These are phyloP conservation scores for Novakomyces olei DNA, from an alignment of 805 yeast genomes.

Conservation along the genomic window DNA sequence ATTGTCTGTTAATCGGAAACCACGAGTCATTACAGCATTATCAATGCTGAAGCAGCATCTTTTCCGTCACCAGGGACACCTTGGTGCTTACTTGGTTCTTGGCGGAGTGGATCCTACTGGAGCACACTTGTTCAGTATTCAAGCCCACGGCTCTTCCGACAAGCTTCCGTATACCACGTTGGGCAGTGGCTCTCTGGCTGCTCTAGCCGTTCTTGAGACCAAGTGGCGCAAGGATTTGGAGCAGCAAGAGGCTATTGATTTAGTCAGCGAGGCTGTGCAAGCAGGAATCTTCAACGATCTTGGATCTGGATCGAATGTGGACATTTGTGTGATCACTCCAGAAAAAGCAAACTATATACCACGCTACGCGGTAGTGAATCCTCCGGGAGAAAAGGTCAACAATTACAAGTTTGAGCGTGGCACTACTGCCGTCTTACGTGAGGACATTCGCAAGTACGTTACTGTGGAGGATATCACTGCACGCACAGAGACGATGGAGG, in stretches of 20 bases:
- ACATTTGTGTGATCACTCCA: constrained; percentile 85
- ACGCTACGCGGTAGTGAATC: constrained; percentile 79
- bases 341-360: constrained; percentile 62
- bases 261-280: constrained; percentile 82
- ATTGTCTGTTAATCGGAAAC: constrained; percentile 60
- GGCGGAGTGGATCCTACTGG: constrained; percentile 60
- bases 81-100: constrained; percentile 94
- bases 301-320: constrained; percentile 97
- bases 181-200: constrained; percentile 95
- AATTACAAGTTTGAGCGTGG: constrained; percentile 78
- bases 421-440: constrained; percentile 68
- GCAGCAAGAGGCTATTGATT: constrained; percentile 72
- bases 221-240: constrained; percentile 61
- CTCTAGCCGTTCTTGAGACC: constrained; percentile 90
- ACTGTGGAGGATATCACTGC: constrained; percentile 32
- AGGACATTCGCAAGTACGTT: constrained; percentile 40
- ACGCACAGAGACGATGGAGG: constrained; percentile 3
- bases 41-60: constrained; percentile 87
- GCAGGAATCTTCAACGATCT: constrained; percentile 98
- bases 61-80: constrained; percentile 89
- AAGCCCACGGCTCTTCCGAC: constrained; percentile 96
- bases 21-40: constrained; percentile 81
- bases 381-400: constrained; percentile 57
- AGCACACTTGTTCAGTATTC: constrained; percentile 74
- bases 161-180: constrained; percentile 79